A percentile compares a stretch with the other conserved stretches of the same genome.
Conservation (phyloP, 106 monocot species). For the Platanthera zijinensis region DNA sequence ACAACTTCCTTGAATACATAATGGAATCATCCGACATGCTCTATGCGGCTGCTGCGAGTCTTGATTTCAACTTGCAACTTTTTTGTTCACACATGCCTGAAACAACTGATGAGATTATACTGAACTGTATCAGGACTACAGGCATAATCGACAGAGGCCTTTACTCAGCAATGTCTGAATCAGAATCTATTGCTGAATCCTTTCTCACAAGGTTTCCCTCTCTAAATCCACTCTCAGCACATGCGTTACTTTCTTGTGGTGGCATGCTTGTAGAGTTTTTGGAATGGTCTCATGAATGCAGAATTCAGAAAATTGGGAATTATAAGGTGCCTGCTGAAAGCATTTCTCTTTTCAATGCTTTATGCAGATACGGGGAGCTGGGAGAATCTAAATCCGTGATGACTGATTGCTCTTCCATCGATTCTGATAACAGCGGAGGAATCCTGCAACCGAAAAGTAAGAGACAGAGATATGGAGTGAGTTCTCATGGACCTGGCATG, state of each 20-base stretch:
- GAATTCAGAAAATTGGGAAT: conserved; percentile 69
- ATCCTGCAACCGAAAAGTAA: conserved; percentile 34
- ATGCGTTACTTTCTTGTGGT: conserved; percentile 67
- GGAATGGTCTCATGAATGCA: conserved; percentile 60
- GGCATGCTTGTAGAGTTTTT: conserved; percentile 75
- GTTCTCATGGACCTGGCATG: conserved; percentile 6
- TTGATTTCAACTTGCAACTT: conserved; percentile 77
- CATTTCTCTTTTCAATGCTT: conserved; percentile 54
- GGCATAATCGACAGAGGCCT: conserved; percentile 27
- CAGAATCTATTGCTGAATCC: conserved; percentile 75
- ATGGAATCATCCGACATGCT: conserved; percentile 89
- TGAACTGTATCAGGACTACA: conserved; percentile 54
- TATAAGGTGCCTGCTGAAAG: conserved; percentile 57
- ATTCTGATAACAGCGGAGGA: conserved; percentile 59
- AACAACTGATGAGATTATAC: conserved; percentile 80
- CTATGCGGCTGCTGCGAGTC: conserved; percentile 80
- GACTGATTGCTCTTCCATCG: conserved; percentile 82
- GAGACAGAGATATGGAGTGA: conserved; percentile 31
- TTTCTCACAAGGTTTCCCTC: conserved; percentile 86
- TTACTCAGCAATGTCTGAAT: conserved; percentile 68
- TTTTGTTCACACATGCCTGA: conserved; percentile 75
- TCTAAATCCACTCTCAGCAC: conserved; percentile 83
- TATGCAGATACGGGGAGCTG: conserved; percentile 83
- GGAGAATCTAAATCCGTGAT: conserved; percentile 92
- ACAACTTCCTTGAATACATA: conserved; percentile 43